Percentiles rank a stretch among this genome's conserved stretches.
phyloP scores from a whole-genome alignment of 2,329 filamentous ascomycete genomes.

The Geoglossum cookeanum region DNA sequence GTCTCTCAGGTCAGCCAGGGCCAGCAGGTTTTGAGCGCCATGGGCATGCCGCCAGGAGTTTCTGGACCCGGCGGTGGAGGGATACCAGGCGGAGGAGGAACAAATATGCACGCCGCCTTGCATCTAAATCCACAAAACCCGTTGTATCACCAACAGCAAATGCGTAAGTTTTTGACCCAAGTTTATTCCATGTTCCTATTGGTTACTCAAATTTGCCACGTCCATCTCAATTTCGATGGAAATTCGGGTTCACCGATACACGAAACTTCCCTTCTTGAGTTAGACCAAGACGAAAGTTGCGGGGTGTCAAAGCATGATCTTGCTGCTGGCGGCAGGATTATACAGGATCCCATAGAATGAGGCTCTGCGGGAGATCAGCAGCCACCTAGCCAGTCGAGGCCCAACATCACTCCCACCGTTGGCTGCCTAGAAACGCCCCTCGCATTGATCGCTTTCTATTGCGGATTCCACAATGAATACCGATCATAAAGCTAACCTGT shows the following conservation, averaged over 20 bases:
- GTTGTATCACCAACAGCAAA: constrained; percentile 31
- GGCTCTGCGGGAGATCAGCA: constrained; percentile 2
- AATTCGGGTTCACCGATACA: not conserved
- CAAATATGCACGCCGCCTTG: constrained; percentile 49
- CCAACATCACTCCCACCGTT: not conserved
- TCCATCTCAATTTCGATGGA: not conserved
- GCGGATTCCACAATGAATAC: not conserved
- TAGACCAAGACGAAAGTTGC: not conserved
- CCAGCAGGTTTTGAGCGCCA: constrained; percentile 52
- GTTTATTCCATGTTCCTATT: constrained; percentile 9
- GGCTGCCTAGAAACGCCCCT: not conserved
- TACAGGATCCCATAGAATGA: not conserved
- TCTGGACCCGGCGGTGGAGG: constrained; percentile 22
- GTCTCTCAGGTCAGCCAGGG: constrained; percentile 52
- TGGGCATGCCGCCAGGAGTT: constrained; percentile 46
- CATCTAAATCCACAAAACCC: constrained; percentile 47
- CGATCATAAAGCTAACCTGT: not conserved
- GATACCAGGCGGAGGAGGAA: constrained; percentile 15
- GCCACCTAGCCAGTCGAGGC: not conserved
- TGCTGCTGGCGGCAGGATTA: not conserved
- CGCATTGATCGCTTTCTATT: not conserved
- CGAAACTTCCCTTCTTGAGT: not conserved
- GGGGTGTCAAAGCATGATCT: not conserved
- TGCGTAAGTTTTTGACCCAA: constrained; percentile 21
- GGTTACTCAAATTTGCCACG: not conserved